Percentiles rank a stretch among this genome's conserved stretches.
Evolutionary conservation across 805 yeast genomes (phyloP).

Genomic region (Starmerella floris): DNA sequence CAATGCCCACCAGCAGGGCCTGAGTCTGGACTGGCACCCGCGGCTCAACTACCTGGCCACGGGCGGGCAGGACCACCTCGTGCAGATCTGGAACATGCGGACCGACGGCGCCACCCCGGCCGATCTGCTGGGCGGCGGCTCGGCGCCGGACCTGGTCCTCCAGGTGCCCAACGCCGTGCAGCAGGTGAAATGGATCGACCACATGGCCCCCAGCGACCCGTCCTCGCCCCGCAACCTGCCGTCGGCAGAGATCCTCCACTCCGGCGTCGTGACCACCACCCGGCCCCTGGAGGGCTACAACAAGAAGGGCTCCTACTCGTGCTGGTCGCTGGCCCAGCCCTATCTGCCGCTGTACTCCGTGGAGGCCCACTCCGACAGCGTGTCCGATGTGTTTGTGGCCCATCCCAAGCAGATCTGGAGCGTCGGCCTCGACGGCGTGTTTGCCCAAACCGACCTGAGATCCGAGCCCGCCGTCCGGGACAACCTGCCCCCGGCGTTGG

Average conservation of each 20-base stretch:
- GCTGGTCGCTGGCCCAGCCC: constrained; percentile 36
- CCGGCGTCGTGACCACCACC: constrained; percentile 16
- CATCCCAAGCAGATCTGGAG: constrained; percentile 31
- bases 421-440: constrained; percentile 38
- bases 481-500: constrained; percentile 38
- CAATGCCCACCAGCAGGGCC: constrained; percentile 82
- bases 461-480: constrained; percentile 35
- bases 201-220: background rate
- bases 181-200: constrained; percentile 53
- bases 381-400: constrained; percentile 37
- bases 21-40: constrained; percentile 81
- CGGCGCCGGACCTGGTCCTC: constrained; percentile 55
- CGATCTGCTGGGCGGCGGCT: constrained; percentile 23
- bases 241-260: constrained; percentile 3
- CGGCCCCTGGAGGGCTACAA: constrained; percentile 14
- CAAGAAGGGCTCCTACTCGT: constrained; percentile 9
- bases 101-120: constrained; percentile 22
- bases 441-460: constrained; percentile 38
- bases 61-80: constrained; percentile 82
- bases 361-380: constrained; percentile 37
- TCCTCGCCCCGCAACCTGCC: background rate
- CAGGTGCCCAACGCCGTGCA: constrained; percentile 67
- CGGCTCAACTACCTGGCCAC: constrained; percentile 66
- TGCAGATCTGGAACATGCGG: constrained; percentile 60
- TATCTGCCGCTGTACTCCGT: constrained; percentile 52